Conservation (phyloP, 2,329 filamentous ascomycete species). For the Apiospora marii region DNA sequence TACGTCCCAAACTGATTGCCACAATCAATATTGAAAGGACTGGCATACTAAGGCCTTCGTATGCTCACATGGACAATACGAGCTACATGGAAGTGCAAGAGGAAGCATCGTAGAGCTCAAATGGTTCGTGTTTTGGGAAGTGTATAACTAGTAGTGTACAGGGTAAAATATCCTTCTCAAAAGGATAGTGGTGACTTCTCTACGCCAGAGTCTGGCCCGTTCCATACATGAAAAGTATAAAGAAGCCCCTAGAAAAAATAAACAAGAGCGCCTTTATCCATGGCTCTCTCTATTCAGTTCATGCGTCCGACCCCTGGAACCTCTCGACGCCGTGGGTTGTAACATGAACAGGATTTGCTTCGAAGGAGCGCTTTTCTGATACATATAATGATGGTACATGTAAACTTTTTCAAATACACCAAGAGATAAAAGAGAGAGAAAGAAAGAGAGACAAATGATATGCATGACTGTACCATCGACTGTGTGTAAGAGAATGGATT, state of each 20-base stretch:
- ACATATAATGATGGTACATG: not conserved
- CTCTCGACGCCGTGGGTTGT: not conserved
- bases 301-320: not conserved
- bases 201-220: not conserved
- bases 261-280: not conserved
- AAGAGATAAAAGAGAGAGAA: not conserved
- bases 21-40: not conserved
- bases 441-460: not conserved
- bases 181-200: not conserved
- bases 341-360: too few relatives aligned
- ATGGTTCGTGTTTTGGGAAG: not conserved
- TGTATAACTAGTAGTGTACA: not conserved
- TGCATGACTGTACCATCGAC: not conserved
- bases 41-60: not conserved
- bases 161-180: not conserved
- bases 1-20: not conserved
- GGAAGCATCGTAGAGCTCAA: not conserved
- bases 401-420: not conserved
- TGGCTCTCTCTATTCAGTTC: not conserved
- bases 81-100: too few relatives aligned
- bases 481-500: not conserved
- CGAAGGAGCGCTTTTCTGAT: not conserved
- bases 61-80: not conserved
- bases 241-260: not conserved
- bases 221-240: not conserved